Evolutionary conservation across 305 asterid species (phyloP).

Genomic region (Solanum chacoense): DNA sequence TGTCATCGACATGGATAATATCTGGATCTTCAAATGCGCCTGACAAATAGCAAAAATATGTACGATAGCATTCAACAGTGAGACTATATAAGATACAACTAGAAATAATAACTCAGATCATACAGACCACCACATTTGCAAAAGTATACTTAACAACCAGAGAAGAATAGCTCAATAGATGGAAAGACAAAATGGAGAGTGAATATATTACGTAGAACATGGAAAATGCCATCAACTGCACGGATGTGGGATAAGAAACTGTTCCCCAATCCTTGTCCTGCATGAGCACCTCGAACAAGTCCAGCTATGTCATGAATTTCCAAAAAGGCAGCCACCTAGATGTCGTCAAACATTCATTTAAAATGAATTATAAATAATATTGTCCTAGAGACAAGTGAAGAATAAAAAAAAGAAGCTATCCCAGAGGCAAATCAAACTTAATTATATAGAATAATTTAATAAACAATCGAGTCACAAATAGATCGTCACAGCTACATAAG

Average conservation of each 20-base stretch:
- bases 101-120: neutral
- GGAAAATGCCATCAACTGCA: slow-evolving; percentile 98
- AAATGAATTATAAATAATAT: neutral
- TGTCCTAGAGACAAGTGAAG: neutral
- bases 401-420: neutral
- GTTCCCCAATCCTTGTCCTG: slow-evolving; percentile 97
- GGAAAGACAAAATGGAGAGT: neutral
- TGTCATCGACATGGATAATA: slow-evolving; percentile 89
- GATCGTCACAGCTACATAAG: neutral
- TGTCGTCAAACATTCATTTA: neutral
- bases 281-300: slow-evolving; percentile 94
- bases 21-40: slow-evolving; percentile 98
- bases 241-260: slow-evolving; percentile 93
- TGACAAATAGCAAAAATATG: slow-evolving; percentile 12
- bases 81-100: neutral
- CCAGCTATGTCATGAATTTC: slow-evolving; percentile 99
- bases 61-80: neutral
- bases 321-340: slow-evolving; percentile 79
- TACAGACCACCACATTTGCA: neutral
- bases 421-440: neutral
- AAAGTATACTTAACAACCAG: neutral
- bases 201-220: slow-evolving; percentile 70
- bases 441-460: neutral
- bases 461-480: neutral
- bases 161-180: neutral